Evolutionary conservation across 345 rosid genomes (phyloP).

Genomic region (Acer campestre): DNA sequence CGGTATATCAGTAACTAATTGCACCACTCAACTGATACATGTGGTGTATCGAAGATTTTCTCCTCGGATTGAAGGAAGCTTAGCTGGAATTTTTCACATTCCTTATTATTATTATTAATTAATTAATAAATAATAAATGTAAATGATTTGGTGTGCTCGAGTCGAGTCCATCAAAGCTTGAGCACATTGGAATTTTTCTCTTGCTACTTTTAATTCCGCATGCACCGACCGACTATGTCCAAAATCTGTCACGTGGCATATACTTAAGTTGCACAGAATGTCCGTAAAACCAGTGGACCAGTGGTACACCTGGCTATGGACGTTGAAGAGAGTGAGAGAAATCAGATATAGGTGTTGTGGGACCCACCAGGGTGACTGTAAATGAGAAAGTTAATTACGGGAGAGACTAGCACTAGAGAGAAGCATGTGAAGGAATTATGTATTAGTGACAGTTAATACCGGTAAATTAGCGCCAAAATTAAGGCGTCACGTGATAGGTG

Average conservation of each 20-base stretch:
- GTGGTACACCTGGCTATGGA: too few species aligned
- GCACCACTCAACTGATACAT: too few species aligned
- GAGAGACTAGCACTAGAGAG: too few species aligned
- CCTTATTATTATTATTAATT: background rate
- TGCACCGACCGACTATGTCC: constrained; percentile 6
- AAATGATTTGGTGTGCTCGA: background rate
- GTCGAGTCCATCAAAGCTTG: background rate
- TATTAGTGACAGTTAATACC: constrained; percentile 16
- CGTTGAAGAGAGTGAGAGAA: background rate
- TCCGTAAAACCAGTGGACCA: background rate
- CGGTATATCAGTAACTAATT: too few species aligned
- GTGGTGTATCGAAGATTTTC: too few species aligned
- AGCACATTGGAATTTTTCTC: background rate
- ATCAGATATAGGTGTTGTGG: background rate
- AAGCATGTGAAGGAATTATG: constrained; percentile 3
- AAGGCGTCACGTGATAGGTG: constrained; percentile 21
- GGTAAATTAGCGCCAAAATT: constrained; percentile 31
- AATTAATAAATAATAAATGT: background rate
- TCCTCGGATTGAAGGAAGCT: constrained; percentile 1
- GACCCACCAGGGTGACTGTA: too few species aligned
- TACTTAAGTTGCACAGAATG: background rate
- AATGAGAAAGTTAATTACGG: background rate
- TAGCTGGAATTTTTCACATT: background rate
- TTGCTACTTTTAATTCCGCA: background rate
- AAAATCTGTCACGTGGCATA: constrained; percentile 7